Conservation (phyloP, 2,329 filamentous ascomycete species). For the Botryotinia narcissicola region DNA sequence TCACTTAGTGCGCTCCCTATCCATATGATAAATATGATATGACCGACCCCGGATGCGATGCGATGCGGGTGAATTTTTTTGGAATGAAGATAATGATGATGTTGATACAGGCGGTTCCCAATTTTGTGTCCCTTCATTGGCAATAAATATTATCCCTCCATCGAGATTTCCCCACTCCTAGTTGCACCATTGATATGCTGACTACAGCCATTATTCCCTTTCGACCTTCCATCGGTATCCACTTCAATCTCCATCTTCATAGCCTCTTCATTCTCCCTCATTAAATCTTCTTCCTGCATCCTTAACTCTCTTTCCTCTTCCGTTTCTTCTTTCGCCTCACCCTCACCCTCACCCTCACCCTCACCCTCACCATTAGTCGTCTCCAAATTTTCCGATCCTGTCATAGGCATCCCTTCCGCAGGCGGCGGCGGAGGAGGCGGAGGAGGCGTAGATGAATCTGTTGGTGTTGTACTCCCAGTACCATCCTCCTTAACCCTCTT, state of each 20-base stretch:
- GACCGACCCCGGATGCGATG: not conserved
- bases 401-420: constrained; percentile 21
- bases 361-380: not conserved
- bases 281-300: constrained; percentile 31
- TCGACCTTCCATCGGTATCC: constrained; percentile 64
- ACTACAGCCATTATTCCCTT: not conserved
- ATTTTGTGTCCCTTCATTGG: not conserved
- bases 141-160: not conserved
- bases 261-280: constrained; percentile 37
- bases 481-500: constrained; percentile 36
- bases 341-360: not conserved
- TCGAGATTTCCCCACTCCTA: not conserved
- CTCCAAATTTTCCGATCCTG: not conserved
- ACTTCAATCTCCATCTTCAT: constrained; percentile 33
- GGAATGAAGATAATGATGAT: not conserved
- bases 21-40: not conserved
- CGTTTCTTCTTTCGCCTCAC: constrained; percentile 23
- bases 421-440: constrained; percentile 36
- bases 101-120: constrained; percentile 3
- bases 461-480: not conserved
- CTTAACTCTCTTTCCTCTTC: constrained; percentile 30
- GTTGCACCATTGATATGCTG: not conserved
- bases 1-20: not conserved
- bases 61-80: not conserved
- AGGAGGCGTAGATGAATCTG: constrained; percentile 25